phyloP scores from a whole-genome alignment of 1,284 basidiomycete species.

The Naganishia liquefaciens region DNA sequence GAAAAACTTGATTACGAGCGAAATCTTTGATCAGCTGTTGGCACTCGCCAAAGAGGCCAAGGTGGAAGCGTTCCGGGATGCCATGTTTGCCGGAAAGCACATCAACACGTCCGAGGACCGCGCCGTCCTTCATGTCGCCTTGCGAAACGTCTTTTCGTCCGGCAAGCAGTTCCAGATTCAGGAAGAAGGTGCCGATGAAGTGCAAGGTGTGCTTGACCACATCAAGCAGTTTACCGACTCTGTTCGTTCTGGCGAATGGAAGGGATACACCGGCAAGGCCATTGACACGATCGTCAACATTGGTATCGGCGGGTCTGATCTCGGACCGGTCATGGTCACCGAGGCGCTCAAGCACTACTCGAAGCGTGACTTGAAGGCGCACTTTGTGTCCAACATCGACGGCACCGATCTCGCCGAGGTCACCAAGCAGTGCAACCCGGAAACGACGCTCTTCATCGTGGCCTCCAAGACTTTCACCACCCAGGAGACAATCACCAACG shows the following conservation, averaged over 20 bases:
- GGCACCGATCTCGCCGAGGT: conserved; percentile 96
- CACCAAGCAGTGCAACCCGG: conserved; percentile 77
- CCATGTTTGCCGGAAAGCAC: conserved; percentile 93
- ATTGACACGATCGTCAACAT: conserved; percentile 98
- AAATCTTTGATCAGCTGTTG: conserved; percentile 75
- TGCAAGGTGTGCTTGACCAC: conserved; percentile 79
- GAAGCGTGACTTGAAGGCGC: conserved; percentile 79
- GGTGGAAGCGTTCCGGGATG: conserved; percentile 81
- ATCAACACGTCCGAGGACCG: conserved; percentile 98
- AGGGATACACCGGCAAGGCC: conserved; percentile 93
- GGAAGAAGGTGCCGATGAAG: conserved; percentile 81
- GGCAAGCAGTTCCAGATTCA: conserved; percentile 65
- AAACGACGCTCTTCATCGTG: conserved; percentile 95
- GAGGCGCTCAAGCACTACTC: conserved; percentile 94
- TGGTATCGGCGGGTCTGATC: conserved; percentile 95
- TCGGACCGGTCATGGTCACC: conserved; percentile 98
- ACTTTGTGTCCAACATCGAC: conserved; percentile 98
- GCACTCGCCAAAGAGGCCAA: conserved; percentile 80
- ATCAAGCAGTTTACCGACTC: conserved; percentile 87
- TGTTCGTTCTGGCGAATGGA: conserved; percentile 84
- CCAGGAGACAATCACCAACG: conserved; percentile 99
- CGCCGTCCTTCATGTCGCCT: conserved; percentile 90
- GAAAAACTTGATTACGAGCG: conserved; percentile 91
- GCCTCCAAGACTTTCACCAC: conserved; percentile 99
- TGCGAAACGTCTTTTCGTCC: conserved; percentile 74